A percentile compares a stretch with the other conserved stretches of the same genome.
These are phyloP conservation scores for Medicago lupulina DNA, from an alignment of 306 rosid species.

Conservation along the genomic window DNA sequence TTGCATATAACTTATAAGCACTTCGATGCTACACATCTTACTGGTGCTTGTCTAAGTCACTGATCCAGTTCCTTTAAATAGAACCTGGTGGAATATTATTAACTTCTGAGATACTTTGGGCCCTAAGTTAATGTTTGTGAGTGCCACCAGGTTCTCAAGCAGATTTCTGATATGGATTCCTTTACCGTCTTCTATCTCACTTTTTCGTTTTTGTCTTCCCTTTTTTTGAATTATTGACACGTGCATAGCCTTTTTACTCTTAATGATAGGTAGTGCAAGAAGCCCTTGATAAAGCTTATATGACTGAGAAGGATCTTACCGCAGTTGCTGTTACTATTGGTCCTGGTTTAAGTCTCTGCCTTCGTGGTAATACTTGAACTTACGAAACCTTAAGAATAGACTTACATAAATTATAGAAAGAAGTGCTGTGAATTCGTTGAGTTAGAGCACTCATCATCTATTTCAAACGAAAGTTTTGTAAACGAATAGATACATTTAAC, in stretches of 20 bases:
- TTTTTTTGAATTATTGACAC: neutral
- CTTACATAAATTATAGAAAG: neutral
- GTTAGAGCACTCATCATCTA: slow-evolving; percentile 1
- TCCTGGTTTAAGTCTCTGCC: slow-evolving; percentile 98
- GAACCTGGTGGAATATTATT: slow-evolving; percentile 36
- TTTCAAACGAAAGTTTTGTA: slow-evolving; percentile 3
- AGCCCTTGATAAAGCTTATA: slow-evolving; percentile 78
- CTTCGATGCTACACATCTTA: slow-evolving; percentile 6
- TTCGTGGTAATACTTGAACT: slow-evolving; percentile 71
- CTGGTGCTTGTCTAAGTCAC: slow-evolving; percentile 11
- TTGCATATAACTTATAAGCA: too few relatives aligned
- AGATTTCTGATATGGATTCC: slow-evolving; percentile 32
- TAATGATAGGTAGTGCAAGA: slow-evolving; percentile 87
- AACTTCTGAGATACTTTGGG: slow-evolving; percentile 22
- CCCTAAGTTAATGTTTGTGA: slow-evolving; percentile 25
- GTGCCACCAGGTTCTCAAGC: slow-evolving; percentile 28
- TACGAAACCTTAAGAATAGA: slow-evolving; percentile 11
- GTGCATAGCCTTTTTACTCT: slow-evolving; percentile 37
- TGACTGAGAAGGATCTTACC: slow-evolving; percentile 76
- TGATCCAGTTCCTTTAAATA: slow-evolving; percentile 17
- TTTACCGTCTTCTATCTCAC: neutral
- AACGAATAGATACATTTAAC: neutral
- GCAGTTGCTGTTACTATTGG: slow-evolving; percentile 99
- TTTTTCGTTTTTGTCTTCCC: neutral
- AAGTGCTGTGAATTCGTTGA: slow-evolving; percentile 20